These are phyloP conservation scores for Boeremia exigua DNA, from an alignment of 2,329 filamentous ascomycete genomes.

Conservation along the genomic window DNA sequence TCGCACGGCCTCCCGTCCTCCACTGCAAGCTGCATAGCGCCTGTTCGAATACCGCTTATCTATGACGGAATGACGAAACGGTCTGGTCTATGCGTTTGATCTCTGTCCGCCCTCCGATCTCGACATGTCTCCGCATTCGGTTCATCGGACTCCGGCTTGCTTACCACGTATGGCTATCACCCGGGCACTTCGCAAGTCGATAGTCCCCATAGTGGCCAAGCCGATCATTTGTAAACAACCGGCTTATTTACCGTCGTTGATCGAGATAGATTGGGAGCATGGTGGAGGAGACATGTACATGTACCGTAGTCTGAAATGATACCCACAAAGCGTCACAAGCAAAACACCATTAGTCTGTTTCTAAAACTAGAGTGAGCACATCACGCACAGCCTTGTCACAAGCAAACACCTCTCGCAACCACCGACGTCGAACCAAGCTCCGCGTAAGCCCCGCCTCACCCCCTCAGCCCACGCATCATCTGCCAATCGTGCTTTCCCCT, in stretches of 20 bases:
- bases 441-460: too few relatives aligned
- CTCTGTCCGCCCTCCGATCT: conserved; percentile 6
- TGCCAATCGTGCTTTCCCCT: too few relatives aligned
- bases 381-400: too few relatives aligned
- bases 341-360: too few relatives aligned
- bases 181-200: neutral
- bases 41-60: conserved; percentile 13
- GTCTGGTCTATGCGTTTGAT: neutral
- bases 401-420: too few relatives aligned
- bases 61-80: conserved; percentile 11
- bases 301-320: too few relatives aligned
- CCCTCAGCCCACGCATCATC: too few relatives aligned
- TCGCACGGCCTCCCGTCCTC: neutral
- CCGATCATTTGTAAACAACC: neutral
- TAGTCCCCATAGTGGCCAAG: neutral
- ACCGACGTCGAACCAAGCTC: too few relatives aligned
- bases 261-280: neutral
- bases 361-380: too few relatives aligned
- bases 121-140: conserved; percentile 2
- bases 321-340: too few relatives aligned
- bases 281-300: too few relatives aligned
- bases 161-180: neutral
- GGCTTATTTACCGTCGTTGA: neutral
- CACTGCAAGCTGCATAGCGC: conserved; percentile 4
- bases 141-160: neutral